Percentiles rank a stretch among this genome's conserved stretches.
phyloP scores from a whole-genome alignment of 345 rosid genomes.

The Syzygium oleosum region DNA sequence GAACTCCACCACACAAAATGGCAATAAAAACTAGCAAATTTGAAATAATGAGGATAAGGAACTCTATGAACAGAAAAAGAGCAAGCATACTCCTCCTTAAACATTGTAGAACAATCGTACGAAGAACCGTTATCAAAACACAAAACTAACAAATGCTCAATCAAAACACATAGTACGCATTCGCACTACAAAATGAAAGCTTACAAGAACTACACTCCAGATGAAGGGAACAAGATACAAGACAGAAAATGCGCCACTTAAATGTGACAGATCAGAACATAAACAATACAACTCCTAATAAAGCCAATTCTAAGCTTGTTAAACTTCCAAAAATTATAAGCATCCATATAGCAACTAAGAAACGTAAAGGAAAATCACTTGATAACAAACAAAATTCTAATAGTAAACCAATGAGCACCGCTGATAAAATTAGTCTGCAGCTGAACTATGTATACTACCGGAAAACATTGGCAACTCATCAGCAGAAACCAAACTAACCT shows the following conservation, averaged over 20 bases:
- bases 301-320: not conserved
- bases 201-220: not conserved
- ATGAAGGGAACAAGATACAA: not conserved
- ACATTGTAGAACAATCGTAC: too few relatives aligned
- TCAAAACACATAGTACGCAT: not conserved
- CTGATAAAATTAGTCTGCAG: not conserved
- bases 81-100: too few relatives aligned
- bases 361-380: not conserved
- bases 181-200: not conserved
- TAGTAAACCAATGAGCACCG: not conserved
- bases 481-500: not conserved
- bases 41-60: too few relatives aligned
- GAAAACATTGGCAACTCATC: not conserved
- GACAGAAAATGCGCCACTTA: not conserved
- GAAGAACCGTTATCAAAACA: not conserved
- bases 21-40: too few relatives aligned
- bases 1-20: not conserved
- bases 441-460: not conserved
- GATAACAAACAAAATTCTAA: not conserved
- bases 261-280: not conserved
- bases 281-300: not conserved
- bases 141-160: not conserved
- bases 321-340: not conserved
- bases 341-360: not conserved
- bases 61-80: too few relatives aligned